A percentile compares a stretch with the other conserved stretches of the same genome.
Evolutionary conservation across 108 stramenopile genomes (phyloP).

Genomic region (Licmophora abbreviata): DNA sequence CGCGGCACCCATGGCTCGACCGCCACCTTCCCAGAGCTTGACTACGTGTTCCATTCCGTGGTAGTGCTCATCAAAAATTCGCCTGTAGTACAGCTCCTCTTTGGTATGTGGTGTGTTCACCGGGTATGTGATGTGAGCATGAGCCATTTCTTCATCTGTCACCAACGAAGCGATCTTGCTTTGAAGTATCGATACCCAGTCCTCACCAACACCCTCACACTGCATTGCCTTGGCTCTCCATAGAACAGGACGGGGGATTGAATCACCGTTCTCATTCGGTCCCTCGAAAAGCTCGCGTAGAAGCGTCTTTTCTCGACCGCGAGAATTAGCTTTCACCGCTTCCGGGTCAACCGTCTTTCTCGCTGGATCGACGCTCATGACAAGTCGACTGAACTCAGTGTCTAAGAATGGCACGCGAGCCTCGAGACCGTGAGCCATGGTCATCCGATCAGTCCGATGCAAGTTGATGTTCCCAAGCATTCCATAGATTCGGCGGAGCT

Average conservation of each 20-base stretch:
- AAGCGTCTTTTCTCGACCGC: slow-evolving; percentile 61
- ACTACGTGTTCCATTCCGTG: slow-evolving; percentile 59
- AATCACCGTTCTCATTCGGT: slow-evolving; percentile 51
- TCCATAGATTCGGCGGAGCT: slow-evolving; percentile 52
- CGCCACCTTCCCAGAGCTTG: slow-evolving; percentile 63
- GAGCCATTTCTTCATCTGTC: slow-evolving; percentile 58
- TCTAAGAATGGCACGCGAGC: slow-evolving; percentile 79
- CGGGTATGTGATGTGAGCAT: slow-evolving; percentile 44
- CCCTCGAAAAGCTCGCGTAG: slow-evolving; percentile 56
- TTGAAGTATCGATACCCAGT: slow-evolving; percentile 74
- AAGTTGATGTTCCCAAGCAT: slow-evolving; percentile 67
- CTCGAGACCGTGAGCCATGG: slow-evolving; percentile 72
- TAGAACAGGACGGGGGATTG: slow-evolving; percentile 53
- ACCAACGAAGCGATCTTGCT: slow-evolving; percentile 47
- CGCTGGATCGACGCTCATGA: slow-evolving; percentile 61
- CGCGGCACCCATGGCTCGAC: slow-evolving; percentile 61
- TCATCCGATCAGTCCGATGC: slow-evolving; percentile 72
- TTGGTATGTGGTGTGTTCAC: slow-evolving; percentile 71
- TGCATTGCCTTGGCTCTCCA: slow-evolving; percentile 85
- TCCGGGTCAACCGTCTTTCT: slow-evolving; percentile 56
- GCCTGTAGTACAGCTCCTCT: slow-evolving; percentile 70
- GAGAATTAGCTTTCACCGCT: slow-evolving; percentile 44
- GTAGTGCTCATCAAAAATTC: slow-evolving; percentile 56
- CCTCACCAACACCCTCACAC: slow-evolving; percentile 76
- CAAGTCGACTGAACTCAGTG: slow-evolving; percentile 51